A percentile compares a stretch with the other conserved stretches of the same genome.
phyloP scores from a whole-genome alignment of 2,329 filamentous ascomycete genomes.

The Fusarium sp. region DNA sequence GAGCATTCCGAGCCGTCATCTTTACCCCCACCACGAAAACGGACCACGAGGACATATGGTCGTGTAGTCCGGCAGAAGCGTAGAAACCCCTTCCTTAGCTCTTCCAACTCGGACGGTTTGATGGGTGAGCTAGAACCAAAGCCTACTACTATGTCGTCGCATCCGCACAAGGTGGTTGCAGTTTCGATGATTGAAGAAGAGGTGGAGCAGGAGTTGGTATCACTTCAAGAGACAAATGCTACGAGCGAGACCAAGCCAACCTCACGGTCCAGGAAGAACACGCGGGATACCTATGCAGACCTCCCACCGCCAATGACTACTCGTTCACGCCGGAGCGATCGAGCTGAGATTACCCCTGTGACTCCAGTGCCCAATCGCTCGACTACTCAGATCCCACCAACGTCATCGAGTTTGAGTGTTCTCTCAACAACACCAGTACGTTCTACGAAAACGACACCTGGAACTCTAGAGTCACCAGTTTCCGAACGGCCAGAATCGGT shows the following conservation, averaged over 20 bases:
- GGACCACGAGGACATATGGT: conserved; percentile 38
- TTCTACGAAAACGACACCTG: conserved; percentile 50
- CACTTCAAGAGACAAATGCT: not conserved
- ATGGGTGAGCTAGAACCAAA: conserved; percentile 21
- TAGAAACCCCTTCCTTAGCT: conserved; percentile 44
- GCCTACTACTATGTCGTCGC: conserved; percentile 23
- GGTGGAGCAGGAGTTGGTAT: not conserved
- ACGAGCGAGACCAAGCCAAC: not conserved
- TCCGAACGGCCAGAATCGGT: conserved; percentile 39
- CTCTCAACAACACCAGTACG: conserved; percentile 52
- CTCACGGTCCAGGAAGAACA: conserved; percentile 21
- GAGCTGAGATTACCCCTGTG: conserved; percentile 26
- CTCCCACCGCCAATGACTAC: conserved; percentile 41
- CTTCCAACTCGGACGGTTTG: conserved; percentile 43
- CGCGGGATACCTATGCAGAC: conserved; percentile 23
- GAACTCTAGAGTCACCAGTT: conserved; percentile 46
- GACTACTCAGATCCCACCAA: conserved; percentile 13
- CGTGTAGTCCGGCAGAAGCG: conserved; percentile 29
- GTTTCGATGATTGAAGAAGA: conserved; percentile 25
- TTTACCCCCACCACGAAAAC: conserved; percentile 37
- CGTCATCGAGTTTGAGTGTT: conserved; percentile 53
- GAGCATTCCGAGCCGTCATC: conserved; percentile 45
- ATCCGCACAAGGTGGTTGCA: conserved; percentile 7
- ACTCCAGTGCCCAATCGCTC: conserved; percentile 38
- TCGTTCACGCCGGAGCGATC: conserved; percentile 37